These are phyloP conservation scores for Penicillium malachiteum DNA, from an alignment of 495 filamentous ascomycete genomes.

Conservation along the genomic window DNA sequence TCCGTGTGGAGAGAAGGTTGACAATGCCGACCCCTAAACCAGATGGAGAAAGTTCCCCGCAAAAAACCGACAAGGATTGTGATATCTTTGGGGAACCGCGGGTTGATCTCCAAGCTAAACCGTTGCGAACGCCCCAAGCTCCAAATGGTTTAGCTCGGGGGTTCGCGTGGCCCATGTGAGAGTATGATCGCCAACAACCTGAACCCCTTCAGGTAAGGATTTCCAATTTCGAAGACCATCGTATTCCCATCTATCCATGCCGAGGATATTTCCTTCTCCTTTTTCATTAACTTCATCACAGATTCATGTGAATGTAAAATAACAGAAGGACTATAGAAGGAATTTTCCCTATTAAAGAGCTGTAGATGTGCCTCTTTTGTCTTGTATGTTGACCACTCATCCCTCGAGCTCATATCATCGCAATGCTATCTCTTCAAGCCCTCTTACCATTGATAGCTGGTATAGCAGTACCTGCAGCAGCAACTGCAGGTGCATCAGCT, in stretches of 20 bases:
- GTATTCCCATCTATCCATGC: conserved; percentile 16
- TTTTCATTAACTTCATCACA: neutral
- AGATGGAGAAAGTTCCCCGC: too few relatives aligned
- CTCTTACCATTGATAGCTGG: conserved; percentile 10
- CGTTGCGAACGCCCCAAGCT: neutral
- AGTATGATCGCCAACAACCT: neutral
- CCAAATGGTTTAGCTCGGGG: neutral
- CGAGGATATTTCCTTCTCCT: conserved; percentile 6
- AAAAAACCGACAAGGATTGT: too few relatives aligned
- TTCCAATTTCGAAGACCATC: neutral
- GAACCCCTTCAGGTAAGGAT: neutral
- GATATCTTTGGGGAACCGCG: neutral
- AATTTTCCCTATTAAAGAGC: too few relatives aligned
- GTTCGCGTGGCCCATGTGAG: neutral
- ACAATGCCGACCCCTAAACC: too few relatives aligned
- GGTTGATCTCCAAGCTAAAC: neutral
- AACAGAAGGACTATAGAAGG: too few relatives aligned
- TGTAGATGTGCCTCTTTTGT: too few relatives aligned
- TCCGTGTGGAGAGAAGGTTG: too few relatives aligned
- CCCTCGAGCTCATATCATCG: too few relatives aligned
- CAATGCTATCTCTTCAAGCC: neutral
- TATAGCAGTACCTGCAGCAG: conserved; percentile 6
- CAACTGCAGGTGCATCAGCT: conserved; percentile 15
- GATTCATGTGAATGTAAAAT: neutral
- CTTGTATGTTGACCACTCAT: too few relatives aligned